Conservation (phyloP, 2,329 filamentous ascomycete genomes). For the Fusarium fujikuroi region DNA sequence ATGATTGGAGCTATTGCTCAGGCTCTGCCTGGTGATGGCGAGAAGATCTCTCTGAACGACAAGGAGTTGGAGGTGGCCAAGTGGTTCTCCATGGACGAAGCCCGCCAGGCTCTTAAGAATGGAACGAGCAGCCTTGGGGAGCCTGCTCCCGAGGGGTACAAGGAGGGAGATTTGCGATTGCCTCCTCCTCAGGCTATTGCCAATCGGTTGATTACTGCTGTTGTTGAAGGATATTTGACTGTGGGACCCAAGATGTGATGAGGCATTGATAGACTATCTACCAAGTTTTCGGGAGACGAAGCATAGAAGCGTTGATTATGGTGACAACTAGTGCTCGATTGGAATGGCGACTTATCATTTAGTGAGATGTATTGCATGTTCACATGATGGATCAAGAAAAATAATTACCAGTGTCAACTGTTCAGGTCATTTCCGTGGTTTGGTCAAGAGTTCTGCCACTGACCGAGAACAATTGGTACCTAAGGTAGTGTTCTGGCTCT, state of each 20-base stretch:
- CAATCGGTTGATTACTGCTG: conserved; percentile 84
- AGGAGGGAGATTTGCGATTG: conserved; percentile 80
- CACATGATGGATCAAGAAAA: not conserved
- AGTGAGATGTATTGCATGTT: not conserved
- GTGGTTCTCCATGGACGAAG: conserved; percentile 87
- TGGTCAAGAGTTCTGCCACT: not conserved
- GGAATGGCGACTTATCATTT: not conserved
- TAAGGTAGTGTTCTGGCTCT: not conserved
- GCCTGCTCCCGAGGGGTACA: conserved; percentile 71
- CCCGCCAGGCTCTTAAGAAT: conserved; percentile 75
- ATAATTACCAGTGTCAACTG: not conserved
- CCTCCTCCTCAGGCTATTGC: conserved; percentile 92
- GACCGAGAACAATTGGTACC: not conserved
- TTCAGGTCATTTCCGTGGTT: not conserved
- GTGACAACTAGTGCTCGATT: not conserved
- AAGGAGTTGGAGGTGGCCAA: conserved; percentile 89
- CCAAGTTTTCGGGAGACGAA: not conserved
- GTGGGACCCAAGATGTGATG: conserved; percentile 63
- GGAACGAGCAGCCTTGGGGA: conserved; percentile 76
- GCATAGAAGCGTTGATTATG: conserved; percentile 7
- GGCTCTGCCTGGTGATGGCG: conserved; percentile 75
- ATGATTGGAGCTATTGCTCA: conserved; percentile 93
- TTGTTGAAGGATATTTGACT: conserved; percentile 78
- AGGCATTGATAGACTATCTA: not conserved
- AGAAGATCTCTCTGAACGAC: conserved; percentile 87